Conservation (phyloP, 805 yeast species). For the Candida arabinofermentans region DNA sequence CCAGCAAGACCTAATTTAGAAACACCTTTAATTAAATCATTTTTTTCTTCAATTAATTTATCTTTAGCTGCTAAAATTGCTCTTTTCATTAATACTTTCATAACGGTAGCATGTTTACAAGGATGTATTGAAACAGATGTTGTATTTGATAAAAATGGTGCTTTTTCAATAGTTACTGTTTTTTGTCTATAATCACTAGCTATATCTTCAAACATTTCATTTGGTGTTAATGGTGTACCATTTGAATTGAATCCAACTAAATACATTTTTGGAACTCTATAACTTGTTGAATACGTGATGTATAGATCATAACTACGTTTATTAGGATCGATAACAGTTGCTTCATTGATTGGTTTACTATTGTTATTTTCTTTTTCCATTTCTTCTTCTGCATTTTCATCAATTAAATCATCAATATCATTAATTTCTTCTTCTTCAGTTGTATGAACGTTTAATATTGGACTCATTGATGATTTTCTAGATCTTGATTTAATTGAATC, state of each 20-base stretch:
- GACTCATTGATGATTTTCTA: too few relatives aligned
- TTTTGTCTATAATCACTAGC: constrained; percentile 88
- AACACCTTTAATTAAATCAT: constrained; percentile 37
- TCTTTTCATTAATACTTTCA: constrained; percentile 79
- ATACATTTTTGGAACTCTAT: constrained; percentile 93
- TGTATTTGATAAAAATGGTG: constrained; percentile 75
- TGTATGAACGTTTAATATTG: too few relatives aligned
- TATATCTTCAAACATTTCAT: constrained; percentile 93
- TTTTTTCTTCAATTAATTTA: constrained; percentile 29
- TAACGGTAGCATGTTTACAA: constrained; percentile 90
- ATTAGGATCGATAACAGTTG: constrained; percentile 34
- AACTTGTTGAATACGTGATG: constrained; percentile 90
- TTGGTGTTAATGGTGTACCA: constrained; percentile 83
- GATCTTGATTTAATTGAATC: background rate
- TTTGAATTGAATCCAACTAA: constrained; percentile 79
- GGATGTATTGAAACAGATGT: constrained; percentile 93
- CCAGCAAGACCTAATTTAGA: constrained; percentile 45
- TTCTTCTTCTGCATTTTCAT: constrained; percentile 30
- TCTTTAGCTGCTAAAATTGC: constrained; percentile 49
- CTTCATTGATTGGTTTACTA: too few relatives aligned
- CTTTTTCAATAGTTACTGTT: constrained; percentile 91
- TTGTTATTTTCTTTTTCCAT: too few relatives aligned
- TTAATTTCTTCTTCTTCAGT: constrained; percentile 33
- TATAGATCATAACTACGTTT: constrained; percentile 81
- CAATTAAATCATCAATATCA: constrained; percentile 37